These are phyloP conservation scores for Musa acuminata DNA, from an alignment of 176 grass and related monocot genomes.

Conservation along the genomic window DNA sequence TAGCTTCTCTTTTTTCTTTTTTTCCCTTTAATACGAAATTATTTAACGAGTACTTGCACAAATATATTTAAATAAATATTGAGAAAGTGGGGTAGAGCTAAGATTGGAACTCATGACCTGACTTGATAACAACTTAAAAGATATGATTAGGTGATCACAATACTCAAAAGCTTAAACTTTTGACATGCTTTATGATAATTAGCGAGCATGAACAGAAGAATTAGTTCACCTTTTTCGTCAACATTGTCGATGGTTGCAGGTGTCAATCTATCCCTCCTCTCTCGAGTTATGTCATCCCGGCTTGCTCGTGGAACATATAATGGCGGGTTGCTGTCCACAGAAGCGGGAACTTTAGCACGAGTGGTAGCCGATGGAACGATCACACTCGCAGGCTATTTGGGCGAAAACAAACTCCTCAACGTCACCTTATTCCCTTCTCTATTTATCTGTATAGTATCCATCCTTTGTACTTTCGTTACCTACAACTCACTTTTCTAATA, in stretches of 20 bases:
- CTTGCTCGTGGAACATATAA: conserved; percentile 82
- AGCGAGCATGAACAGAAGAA: too few species aligned
- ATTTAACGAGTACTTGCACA: too few species aligned
- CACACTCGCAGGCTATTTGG: conserved; percentile 55
- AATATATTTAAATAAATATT: too few species aligned
- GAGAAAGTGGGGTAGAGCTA: too few species aligned
- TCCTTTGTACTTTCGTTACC: conserved; percentile 49
- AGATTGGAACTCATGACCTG: too few species aligned
- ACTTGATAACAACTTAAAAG: too few species aligned
- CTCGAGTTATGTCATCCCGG: conserved; percentile 80
- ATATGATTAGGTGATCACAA: too few species aligned
- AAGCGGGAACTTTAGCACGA: conserved; percentile 71
- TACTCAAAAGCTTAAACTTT: too few species aligned
- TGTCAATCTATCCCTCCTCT: conserved; percentile 76
- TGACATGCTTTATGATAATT: too few species aligned
- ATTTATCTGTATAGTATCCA: conserved; percentile 55
- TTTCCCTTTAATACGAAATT: too few species aligned
- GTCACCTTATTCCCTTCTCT: conserved; percentile 74
- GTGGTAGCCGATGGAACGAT: conserved; percentile 74
- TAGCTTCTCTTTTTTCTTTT: too few species aligned
- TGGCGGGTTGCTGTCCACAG: conserved; percentile 64
- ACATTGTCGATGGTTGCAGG: conserved; percentile 24
- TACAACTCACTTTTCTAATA: conserved; percentile 85
- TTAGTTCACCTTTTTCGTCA: too few species aligned
- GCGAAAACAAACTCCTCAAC: conserved; percentile 65